Evolutionary conservation across 139 green algal genomes (phyloP).

Genomic region (Chlamydomonas incerta): DNA sequence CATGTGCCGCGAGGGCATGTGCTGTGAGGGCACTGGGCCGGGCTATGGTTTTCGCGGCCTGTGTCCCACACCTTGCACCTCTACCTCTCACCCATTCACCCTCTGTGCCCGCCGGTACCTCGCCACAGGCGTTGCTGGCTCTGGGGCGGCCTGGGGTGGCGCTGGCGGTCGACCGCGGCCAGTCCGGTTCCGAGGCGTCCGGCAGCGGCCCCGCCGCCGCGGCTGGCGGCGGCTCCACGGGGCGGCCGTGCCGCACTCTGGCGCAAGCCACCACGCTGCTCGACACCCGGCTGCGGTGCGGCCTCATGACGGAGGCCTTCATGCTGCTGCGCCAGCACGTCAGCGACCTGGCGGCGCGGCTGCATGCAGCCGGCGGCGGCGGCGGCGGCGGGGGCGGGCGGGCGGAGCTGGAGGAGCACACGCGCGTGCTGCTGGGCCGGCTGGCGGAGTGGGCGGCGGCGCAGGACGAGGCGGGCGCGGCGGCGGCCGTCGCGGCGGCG

Average conservation of each 20-base stretch:
- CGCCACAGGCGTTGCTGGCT: conserved; percentile 44
- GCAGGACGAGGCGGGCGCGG: background rate
- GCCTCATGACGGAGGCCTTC: conserved; percentile 35
- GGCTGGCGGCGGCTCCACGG: background rate
- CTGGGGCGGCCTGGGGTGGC: conserved; percentile 49
- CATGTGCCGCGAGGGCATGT: too few species aligned
- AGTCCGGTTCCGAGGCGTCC: background rate
- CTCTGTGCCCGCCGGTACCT: too few species aligned
- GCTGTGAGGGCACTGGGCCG: too few species aligned
- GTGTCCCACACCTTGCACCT: too few species aligned
- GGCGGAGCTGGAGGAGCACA: background rate
- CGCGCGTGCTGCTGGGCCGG: conserved; percentile 10
- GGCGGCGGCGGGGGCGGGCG: background rate
- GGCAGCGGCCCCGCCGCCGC: background rate
- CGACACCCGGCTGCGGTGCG: conserved; percentile 22
- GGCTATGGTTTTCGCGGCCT: too few species aligned
- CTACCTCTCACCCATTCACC: too few species aligned
- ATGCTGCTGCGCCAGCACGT: conserved; percentile 32
- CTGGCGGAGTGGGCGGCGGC: conserved; percentile 24
- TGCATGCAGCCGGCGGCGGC: background rate
- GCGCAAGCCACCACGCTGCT: conserved; percentile 9
- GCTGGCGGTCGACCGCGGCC: conserved; percentile 55
- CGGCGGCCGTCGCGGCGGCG: background rate
- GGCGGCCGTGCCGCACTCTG: background rate
- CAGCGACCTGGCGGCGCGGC: background rate